Evolutionary conservation across 176 grass and related monocot genomes (phyloP), one percentile per base, ranked within the genome.

Genomic region (Bolboschoenus planiculmis): DNA sequence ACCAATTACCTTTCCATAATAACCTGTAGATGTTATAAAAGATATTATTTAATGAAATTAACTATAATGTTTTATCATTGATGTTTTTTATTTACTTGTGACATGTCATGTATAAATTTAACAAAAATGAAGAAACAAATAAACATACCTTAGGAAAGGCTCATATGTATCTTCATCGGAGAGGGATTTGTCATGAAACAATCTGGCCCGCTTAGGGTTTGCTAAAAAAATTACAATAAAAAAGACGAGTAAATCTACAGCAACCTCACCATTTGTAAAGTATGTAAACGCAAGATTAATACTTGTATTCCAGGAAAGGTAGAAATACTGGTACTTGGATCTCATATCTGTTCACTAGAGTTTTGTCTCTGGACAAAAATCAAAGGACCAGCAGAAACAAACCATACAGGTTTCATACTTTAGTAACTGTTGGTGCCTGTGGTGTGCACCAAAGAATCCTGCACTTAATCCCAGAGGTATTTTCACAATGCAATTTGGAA

Each of bases 1-100:
- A 95, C 96, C 92, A 95, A 79, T 93, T 98, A 24, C 87, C 89
- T 87, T 93, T 95, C 87, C 83, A 95, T 26, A 98, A 76, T 87
- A 92, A 87, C 67, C 96, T 98, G 92, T 78, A 88, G 83, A 89
- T 59, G 43, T 50, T 82, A 82, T 40, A 7, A 46, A 18, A 50
- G 26, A 53, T 3, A 31, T 77, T 18, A 77, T 31, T 53, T 21
- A 11, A 70, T 1, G 13, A 46, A 53, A 71, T 42, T 71, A 9
- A 42, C 20, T 43, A 53, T 42, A 77, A 2, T 33, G 20, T 3
- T 51, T 37, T 53, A 77, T 9, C 44, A 77, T 77, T 14, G n/a
- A 73, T 73, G 68, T 40, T 46, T 24, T n/a, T 18, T 73, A 14
- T 5, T 26, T 24, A 79, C 15, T 44, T 87, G 83, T 36, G n/a